A percentile compares a stretch with the other conserved stretches of the same genome.
Conservation (phyloP, 805 yeast species). For the Candida silvicultrix region DNA sequence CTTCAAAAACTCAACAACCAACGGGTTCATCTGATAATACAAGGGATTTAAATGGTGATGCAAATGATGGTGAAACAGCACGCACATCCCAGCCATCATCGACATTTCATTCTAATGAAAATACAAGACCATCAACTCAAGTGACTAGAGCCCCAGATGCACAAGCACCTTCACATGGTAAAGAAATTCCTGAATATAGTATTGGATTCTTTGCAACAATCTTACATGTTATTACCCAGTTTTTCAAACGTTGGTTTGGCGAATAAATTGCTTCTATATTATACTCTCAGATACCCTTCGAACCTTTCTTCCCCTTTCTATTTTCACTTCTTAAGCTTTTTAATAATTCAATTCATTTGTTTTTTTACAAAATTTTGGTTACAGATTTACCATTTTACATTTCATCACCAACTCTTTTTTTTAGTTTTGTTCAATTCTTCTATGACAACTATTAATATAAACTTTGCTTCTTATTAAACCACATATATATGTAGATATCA, state of each 20-base stretch:
- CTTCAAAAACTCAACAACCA: neutral
- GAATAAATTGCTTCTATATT: neutral
- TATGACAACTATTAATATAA: too few species aligned
- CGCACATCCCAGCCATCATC: neutral
- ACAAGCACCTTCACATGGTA: neutral
- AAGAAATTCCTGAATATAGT: constrained; percentile 4
- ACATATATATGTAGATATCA: too few species aligned
- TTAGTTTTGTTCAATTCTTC: too few species aligned
- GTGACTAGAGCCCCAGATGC: too few species aligned
- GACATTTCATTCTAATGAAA: neutral
- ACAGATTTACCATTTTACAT: too few species aligned
- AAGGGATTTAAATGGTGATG: neutral
- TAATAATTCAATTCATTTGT: too few species aligned
- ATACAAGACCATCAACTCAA: neutral
- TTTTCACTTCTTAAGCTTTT: too few species aligned
- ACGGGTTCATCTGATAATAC: neutral
- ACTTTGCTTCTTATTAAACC: too few species aligned
- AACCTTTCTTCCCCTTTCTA: too few species aligned
- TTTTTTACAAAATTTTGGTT: too few species aligned
- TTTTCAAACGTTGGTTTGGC: constrained; percentile 19
- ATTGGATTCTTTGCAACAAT: constrained; percentile 16
- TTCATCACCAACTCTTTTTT: too few species aligned
- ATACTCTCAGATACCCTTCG: too few species aligned
- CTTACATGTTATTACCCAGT: constrained; percentile 16
- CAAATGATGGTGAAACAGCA: neutral